Evolutionary conservation across 1,284 basidiomycete species (phyloP), one percentile per base, ranked within the genome.

Genomic region (Microbotryum scabiosae): DNA sequence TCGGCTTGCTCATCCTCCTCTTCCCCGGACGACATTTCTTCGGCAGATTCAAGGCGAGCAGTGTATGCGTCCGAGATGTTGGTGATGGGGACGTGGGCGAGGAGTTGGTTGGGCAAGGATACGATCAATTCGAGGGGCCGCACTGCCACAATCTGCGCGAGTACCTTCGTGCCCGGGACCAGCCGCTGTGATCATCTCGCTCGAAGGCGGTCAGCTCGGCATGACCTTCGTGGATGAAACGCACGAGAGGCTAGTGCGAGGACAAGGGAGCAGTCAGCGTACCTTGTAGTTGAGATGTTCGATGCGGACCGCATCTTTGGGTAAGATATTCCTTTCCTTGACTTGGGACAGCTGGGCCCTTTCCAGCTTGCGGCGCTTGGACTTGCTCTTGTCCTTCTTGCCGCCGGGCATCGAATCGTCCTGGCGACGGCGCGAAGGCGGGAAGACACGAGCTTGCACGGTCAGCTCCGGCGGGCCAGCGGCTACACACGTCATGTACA

Each of bases 211-310:
- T 59, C 26, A 60, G 60, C 54, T 10, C 47, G 28, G 54, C 16
- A 12, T 4, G 28, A 10, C 18, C 46, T 65, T 46, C 28, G 44
- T 20, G 20, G 26, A 50, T 25, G n/a, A 25, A 16, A 16, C 20
- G 52, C 26, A 28, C 26, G 26, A 28, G 26, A 6, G 26, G 26
- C 26, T 28, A 50, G 28, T 4, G 41, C 36, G 5, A 5, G 57
- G 20, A 48, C 21, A 30, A 26, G 5, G 7, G 50, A 12, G 23
- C 16, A 20, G 43, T 16, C 14, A 26, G 60, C 78, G 62, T 62
- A 87, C 90, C 79, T 96, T 97, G 79, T 97, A 96, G 73, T 91
- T 94, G 51, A 97, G 79, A 73, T 93, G 88, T 75, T 97, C 92
- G 56, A 96, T 85, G 61, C 91, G 83, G 57, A 82, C 76, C 44